Base-by-base conservation (phyloP, 371 early-diverging fungal genomes). In the Dinochytrium kinnereticum region DNA sequence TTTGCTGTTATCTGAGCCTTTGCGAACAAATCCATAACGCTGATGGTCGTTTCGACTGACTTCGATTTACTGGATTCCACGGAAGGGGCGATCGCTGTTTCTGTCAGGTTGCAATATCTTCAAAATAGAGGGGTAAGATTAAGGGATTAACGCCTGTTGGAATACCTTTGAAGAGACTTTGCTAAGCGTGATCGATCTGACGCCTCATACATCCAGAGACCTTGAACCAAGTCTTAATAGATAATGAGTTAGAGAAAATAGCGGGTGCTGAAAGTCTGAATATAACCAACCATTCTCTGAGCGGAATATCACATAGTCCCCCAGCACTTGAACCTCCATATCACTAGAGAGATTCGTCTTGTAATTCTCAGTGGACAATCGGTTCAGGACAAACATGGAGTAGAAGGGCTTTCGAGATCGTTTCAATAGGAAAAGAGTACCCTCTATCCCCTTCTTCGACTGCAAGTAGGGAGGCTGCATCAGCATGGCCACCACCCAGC, bases 121-220 rank as follows among this genome's bases (percentile, higher is more conserved):
- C 39, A 39, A 51, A 59, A 70, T 53, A 31, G 15, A 59, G 51
- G 17, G 66, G 40, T 36, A 28, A 19, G 57, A 50, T 65, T 15
- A 21, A 36, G 24, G 28, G 55, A 26, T 40, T 13, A n/a, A 38
- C 61, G 82, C 10, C 7, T 24, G 33, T 24, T n/a, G n/a, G n/a
- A n/a, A n/a, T 36, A 91, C 90, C 84, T 85, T 69, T 82, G 67
- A 37, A 92, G 80, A 51, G 85, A 84, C 68, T 85, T 79, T 39
- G 87, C 83, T 67, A 92, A 81, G 69, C 91, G 82, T 30, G 85
- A 84, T 36, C 92, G 82, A 78, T 93, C 93, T 37, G 82, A 80
- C 19, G 85, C 84, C 75, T 91, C 92, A 65, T 85, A 93, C 70
- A 93, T 82, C 93, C 93, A 93, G 66, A 93, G 82, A 5, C 91